Conservation (phyloP, 805 yeast species). For the Ogataea dorogensis region DNA sequence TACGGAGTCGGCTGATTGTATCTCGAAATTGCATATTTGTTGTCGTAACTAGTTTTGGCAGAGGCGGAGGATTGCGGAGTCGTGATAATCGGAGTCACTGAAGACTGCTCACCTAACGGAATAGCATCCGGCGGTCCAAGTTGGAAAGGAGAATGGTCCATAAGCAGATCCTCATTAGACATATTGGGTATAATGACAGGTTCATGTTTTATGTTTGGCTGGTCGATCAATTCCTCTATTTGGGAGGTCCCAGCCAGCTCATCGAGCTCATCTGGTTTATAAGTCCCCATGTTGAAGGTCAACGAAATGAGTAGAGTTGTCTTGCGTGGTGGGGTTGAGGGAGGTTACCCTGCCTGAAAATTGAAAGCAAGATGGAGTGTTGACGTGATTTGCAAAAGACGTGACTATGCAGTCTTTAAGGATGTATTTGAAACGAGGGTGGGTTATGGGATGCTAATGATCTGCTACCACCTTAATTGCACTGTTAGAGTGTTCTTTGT, state of each 20-base stretch:
- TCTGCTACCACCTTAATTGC: not conserved
- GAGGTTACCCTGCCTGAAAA: conserved; percentile 5
- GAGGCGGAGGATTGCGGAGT: conserved; percentile 17
- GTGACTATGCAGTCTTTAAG: no score
- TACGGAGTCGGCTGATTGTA: conserved; percentile 15
- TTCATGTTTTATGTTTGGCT: conserved; percentile 1
- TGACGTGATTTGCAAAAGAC: not conserved
- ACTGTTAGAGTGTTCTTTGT: not conserved
- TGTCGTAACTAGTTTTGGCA: conserved; percentile 7
- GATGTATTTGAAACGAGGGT: no score
- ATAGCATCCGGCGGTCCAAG: conserved; percentile 11
- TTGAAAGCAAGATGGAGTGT: not conserved
- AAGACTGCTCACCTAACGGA: conserved; percentile 10
- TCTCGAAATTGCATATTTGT: conserved; percentile 14
- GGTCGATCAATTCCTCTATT: conserved; percentile 15
- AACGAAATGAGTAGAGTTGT: not conserved
- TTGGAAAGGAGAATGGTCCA: conserved; percentile 11
- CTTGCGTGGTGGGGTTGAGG: not conserved
- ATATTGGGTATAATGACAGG: conserved; percentile 4
- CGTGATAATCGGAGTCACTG: conserved; percentile 13
- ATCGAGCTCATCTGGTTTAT: conserved; percentile 6
- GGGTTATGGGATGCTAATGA: no score
- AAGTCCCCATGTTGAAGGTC: conserved; percentile 16
- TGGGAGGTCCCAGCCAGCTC: conserved; percentile 7
- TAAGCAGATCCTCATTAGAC: conserved; percentile 10